A percentile compares a stretch with the other conserved stretches of the same genome.
phyloP scores from a whole-genome alignment of 2,329 filamentous ascomycete species.

The Ascochyta koolunga region DNA sequence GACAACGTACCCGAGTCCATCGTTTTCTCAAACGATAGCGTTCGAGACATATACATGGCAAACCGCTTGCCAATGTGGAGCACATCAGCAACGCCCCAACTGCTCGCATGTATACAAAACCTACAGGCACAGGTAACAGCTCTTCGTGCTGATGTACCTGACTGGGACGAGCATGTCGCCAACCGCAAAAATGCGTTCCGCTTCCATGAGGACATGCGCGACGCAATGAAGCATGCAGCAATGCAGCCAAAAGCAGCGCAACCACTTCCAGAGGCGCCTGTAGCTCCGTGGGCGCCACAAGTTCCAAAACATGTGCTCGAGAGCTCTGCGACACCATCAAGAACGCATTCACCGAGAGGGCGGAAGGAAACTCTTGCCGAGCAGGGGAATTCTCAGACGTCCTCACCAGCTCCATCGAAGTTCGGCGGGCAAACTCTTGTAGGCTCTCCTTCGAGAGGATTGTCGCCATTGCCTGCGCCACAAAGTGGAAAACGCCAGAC shows the following conservation, averaged over 20 bases:
- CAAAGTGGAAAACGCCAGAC: slow-evolving; percentile 37
- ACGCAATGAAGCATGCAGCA: slow-evolving; percentile 44
- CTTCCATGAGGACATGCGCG: slow-evolving; percentile 53
- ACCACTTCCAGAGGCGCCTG: slow-evolving; percentile 34
- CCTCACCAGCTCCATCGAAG: slow-evolving; percentile 35
- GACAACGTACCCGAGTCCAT: slow-evolving; percentile 29
- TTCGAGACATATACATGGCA: slow-evolving; percentile 44
- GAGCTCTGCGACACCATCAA: slow-evolving; percentile 36
- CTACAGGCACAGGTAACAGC: slow-evolving; percentile 51
- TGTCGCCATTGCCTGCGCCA: slow-evolving; percentile 39
- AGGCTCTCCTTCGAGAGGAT: slow-evolving; percentile 36
- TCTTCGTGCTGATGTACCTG: slow-evolving; percentile 53
- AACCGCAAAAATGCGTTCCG: slow-evolving; percentile 58
- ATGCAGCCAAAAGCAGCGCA: slow-evolving; percentile 33
- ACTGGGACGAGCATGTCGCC: slow-evolving; percentile 55
- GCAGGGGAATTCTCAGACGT: slow-evolving; percentile 23
- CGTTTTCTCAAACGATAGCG: slow-evolving; percentile 35
- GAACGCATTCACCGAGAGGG: slow-evolving; percentile 45
- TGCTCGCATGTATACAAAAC: slow-evolving; percentile 51
- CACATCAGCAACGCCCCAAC: slow-evolving; percentile 43
- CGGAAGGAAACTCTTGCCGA: slow-evolving; percentile 42
- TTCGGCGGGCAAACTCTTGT: slow-evolving; percentile 37
- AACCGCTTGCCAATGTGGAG: slow-evolving; percentile 47
- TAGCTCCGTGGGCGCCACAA: slow-evolving; percentile 45
- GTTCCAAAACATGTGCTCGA: slow-evolving; percentile 45